Percentiles rank a stretch among this genome's conserved stretches.
phyloP scores from a whole-genome alignment of 768 basidiomycete genomes.

The Mycena vulgaris region DNA sequence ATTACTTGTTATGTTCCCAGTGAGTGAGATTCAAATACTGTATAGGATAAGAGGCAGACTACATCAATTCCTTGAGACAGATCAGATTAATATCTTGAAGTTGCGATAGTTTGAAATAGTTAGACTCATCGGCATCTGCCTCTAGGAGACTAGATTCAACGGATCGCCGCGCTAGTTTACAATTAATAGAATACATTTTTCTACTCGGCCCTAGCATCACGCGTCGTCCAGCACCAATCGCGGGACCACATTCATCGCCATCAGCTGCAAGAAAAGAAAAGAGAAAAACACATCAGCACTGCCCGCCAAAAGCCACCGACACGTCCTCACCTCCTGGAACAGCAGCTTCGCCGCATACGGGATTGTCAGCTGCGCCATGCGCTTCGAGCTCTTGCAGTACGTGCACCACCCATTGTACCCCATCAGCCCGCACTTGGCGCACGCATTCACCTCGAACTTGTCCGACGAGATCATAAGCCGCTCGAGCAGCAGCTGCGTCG shows the following conservation, averaged over 20 bases:
- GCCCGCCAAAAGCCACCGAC: background rate
- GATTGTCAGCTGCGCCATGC: constrained; percentile 95
- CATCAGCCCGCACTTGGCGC: constrained; percentile 94
- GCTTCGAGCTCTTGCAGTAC: constrained; percentile 98
- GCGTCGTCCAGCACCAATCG: constrained; percentile 91
- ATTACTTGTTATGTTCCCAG: too few relatives aligned
- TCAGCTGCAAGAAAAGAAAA: constrained; percentile 66
- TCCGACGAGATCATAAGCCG: constrained; percentile 99
- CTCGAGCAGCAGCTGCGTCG: constrained; percentile 95
- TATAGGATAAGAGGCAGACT: too few relatives aligned
- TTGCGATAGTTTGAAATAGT: too few relatives aligned
- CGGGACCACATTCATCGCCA: constrained; percentile 98
- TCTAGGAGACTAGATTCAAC: too few relatives aligned
- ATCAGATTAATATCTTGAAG: too few relatives aligned
- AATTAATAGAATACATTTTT: constrained; percentile 28
- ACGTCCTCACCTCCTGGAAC: constrained; percentile 82
- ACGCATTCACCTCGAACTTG: constrained; percentile 97
- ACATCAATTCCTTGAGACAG: too few relatives aligned
- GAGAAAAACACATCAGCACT: constrained; percentile 23
- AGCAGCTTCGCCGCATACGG: constrained; percentile 96
- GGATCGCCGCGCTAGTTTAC: too few relatives aligned
- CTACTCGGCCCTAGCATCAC: constrained; percentile 38
- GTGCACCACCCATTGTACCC: constrained; percentile 97
- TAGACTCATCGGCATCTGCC: too few relatives aligned
- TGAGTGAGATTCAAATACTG: too few relatives aligned